Evolutionary conservation across 164 flowering plant species (phyloP).

Genomic region (Cinnamomum micranthum): DNA sequence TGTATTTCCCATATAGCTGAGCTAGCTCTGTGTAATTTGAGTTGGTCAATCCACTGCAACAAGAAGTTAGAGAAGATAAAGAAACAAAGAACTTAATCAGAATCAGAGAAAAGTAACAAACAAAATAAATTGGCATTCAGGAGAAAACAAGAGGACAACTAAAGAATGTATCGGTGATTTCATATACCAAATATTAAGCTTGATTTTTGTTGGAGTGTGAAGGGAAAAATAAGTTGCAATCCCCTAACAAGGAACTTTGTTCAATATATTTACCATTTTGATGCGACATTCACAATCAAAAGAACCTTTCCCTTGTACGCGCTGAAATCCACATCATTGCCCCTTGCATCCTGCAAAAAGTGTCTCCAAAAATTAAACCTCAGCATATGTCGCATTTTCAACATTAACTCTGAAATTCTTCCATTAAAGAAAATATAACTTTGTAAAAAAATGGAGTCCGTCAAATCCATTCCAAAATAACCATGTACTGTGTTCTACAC

Average conservation of each 20-base stretch:
- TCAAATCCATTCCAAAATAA: background rate
- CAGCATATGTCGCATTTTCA: background rate
- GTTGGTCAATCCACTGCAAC: constrained; percentile 74
- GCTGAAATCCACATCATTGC: constrained; percentile 69
- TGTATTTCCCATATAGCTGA: constrained; percentile 66
- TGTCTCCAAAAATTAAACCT: background rate
- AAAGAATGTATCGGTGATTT: background rate
- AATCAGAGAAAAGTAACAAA: background rate
- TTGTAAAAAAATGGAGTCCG: background rate
- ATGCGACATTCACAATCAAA: constrained; percentile 79
- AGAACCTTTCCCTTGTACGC: constrained; percentile 70
- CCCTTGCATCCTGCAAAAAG: constrained; percentile 61
- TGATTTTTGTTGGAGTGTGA: background rate
- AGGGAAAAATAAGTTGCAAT: background rate
- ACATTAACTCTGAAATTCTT: background rate
- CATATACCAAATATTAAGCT: background rate
- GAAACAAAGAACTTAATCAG: background rate
- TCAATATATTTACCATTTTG: constrained; percentile 51
- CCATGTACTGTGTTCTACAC: too few relatives aligned
- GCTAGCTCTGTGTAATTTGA: constrained; percentile 78
- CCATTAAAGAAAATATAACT: too few relatives aligned
- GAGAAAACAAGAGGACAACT: background rate
- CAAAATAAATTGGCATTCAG: background rate
- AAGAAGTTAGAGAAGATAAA: constrained; percentile 1
- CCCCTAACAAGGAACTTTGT: background rate